Percentiles rank a stretch among this genome's conserved stretches.
Evolutionary conservation across 768 basidiomycete species (phyloP).

Genomic region (Peribolospora kevripleyi): DNA sequence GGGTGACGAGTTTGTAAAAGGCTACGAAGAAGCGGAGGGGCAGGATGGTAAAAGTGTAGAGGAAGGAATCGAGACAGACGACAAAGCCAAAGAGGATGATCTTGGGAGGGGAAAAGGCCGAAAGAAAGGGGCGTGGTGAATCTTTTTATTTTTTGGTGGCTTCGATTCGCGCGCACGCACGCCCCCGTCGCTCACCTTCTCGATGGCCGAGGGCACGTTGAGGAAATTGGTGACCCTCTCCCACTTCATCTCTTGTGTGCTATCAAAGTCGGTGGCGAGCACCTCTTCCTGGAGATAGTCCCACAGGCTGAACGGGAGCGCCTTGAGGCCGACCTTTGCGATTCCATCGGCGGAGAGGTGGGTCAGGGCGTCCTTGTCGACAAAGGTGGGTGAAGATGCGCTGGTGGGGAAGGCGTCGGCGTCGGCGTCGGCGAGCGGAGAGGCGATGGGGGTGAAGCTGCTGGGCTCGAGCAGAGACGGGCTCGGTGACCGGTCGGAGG

Average conservation of each 20-base stretch:
- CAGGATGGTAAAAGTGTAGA: conserved; percentile 92
- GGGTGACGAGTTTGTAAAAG: conserved; percentile 22
- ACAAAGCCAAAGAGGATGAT: conserved; percentile 78
- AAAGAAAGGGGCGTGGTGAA: neutral
- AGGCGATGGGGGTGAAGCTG: no score
- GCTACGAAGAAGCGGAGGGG: conserved; percentile 66
- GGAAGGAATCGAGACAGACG: conserved; percentile 84
- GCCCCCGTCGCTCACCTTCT: conserved; percentile 39
- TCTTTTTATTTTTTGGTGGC: neutral
- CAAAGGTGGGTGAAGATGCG: no score
- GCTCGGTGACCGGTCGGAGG: no score
- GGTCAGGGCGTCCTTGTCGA: no score
- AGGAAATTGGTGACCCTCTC: conserved; percentile 91
- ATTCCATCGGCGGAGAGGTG: no score
- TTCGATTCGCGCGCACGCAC: neutral
- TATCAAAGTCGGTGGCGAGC: conserved; percentile 77
- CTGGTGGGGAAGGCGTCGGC: no score
- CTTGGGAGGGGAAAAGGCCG: conserved; percentile 27
- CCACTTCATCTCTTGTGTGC: conserved; percentile 79
- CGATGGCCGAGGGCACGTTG: conserved; percentile 69
- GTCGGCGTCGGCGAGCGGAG: no score
- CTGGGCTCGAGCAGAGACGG: no score
- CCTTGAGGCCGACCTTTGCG: no score
- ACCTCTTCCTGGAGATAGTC: conserved; percentile 75
- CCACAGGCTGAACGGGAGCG: conserved; percentile 54